Conservation (phyloP, 192 early-diverging fungal species). For the Coemansia sp. region DNA sequence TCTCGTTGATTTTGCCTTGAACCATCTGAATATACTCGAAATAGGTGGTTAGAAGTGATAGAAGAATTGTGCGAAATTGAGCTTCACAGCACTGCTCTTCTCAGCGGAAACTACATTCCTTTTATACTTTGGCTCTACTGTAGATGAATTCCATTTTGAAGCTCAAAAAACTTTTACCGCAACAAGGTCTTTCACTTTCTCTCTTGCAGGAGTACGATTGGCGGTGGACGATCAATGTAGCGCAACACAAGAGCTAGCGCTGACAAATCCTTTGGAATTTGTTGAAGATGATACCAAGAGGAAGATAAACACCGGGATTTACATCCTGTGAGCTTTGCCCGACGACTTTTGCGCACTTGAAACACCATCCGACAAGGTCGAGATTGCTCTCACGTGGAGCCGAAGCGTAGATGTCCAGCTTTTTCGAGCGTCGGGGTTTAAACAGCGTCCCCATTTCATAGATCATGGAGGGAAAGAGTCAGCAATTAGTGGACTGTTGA, state of each 20-base stretch:
- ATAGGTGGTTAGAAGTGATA: neutral
- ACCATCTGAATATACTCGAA: constrained; percentile 22
- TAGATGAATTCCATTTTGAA: neutral
- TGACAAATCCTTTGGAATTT: neutral
- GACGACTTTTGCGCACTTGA: neutral
- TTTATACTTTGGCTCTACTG: neutral
- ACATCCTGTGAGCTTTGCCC: neutral
- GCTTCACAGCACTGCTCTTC: neutral
- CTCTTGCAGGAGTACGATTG: neutral
- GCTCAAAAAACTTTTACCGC: neutral
- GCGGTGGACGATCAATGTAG: neutral
- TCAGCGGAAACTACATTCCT: neutral
- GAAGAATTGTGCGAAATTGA: neutral
- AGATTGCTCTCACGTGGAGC: neutral
- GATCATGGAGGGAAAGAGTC: too few species aligned
- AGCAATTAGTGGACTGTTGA: too few species aligned
- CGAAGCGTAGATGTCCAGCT: too few species aligned
- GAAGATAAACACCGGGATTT: neutral
- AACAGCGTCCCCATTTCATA: too few species aligned
- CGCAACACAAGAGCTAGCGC: neutral
- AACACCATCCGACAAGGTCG: neutral
- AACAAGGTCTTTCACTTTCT: neutral
- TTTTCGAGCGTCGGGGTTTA: too few species aligned
- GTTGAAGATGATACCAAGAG: too few species aligned
- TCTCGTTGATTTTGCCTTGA: constrained; percentile 45